Evolutionary conservation across 805 yeast species (phyloP), one percentile per base, ranked within the genome.

Genomic region (Wickerhamiella kazuoi): DNA sequence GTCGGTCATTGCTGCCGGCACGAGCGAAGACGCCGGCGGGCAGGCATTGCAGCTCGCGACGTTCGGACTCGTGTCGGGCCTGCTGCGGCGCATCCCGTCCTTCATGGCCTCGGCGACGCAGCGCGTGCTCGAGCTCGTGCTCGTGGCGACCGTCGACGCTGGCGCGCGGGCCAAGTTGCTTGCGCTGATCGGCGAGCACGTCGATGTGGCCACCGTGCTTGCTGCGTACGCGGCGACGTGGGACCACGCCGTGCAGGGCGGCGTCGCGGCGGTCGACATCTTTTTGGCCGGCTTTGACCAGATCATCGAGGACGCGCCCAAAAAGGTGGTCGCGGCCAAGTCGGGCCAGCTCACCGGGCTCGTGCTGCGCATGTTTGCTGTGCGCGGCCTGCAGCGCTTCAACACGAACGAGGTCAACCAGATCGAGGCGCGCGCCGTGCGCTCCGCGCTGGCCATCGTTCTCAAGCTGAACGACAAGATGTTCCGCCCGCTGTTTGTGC

Each of bases 391-490:
- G 3, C 65, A 61, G 32, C 63, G 58, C 19, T 76, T 76, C 54
- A 84, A 76, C 51, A 68, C 62, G 46, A 81, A 81, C 53, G 76
- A 93, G 11, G 64, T 80, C 46, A 75, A 79, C 55, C 70, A 93
- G 49, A 72, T 87, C 46, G 97, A 87, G 55, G 68, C 83, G 16
- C 69, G 78, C 9, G 72, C 79, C 53, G 78, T 79, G 50, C 64
- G 69, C 30, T 72, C 84, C 54, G 86, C 80, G 17, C 72, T 87
- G 46, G 64, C 65, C 19, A 76, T 74, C 48, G 93, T 87, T 16
- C 69, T 90, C 76, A 86, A 87, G 59, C 69, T 90, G 60, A 90
- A 90, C 55, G 98, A 90, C 56, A 83, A 82, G 62, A 72, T 76
- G 18, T 90, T 90, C 68, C 73, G 96, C 54, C 98, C 98, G 16